Evolutionary conservation across 2,329 filamentous ascomycete species (phyloP).

Genomic region (Fusarium anguioides): DNA sequence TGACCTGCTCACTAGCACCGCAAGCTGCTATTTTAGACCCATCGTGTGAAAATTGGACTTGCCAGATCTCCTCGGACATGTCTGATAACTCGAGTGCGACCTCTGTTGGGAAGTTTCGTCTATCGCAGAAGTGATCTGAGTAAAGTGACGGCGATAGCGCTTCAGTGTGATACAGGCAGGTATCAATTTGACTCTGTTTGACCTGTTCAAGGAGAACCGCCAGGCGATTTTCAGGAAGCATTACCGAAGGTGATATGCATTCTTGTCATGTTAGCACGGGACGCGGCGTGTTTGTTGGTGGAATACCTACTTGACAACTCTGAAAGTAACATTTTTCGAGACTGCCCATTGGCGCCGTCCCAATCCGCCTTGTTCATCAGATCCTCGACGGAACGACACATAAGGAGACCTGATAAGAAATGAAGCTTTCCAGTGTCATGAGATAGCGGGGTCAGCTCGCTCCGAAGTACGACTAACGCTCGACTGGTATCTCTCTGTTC

Average conservation of each 20-base stretch:
- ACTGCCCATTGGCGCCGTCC: conserved; percentile 83
- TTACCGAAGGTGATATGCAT: conserved; percentile 94
- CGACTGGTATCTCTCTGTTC: conserved; percentile 78
- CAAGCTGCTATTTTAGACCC: conserved; percentile 85
- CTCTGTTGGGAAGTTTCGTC: conserved; percentile 80
- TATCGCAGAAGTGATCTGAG: conserved; percentile 86
- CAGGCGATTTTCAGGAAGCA: conserved; percentile 93
- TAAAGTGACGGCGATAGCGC: conserved; percentile 84
- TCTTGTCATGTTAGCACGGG: conserved; percentile 61
- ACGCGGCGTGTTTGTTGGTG: background rate
- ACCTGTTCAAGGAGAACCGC: conserved; percentile 84
- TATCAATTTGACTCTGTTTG: conserved; percentile 83
- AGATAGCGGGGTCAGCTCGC: conserved; percentile 87
- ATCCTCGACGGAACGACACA: conserved; percentile 84
- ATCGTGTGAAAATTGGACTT: conserved; percentile 88
- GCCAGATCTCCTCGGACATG: conserved; percentile 89
- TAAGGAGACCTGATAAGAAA: conserved; percentile 87
- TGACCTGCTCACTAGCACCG: conserved; percentile 77
- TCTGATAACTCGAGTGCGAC: conserved; percentile 76
- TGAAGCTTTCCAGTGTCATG: conserved; percentile 82
- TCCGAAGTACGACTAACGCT: conserved; percentile 85
- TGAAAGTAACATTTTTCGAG: conserved; percentile 79
- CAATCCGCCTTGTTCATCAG: conserved; percentile 81
- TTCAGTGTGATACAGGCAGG: conserved; percentile 90
- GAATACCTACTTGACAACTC: conserved; percentile 79